Evolutionary conservation across 768 basidiomycete genomes (phyloP).

Genomic region (Kwoniella dejecticola): DNA sequence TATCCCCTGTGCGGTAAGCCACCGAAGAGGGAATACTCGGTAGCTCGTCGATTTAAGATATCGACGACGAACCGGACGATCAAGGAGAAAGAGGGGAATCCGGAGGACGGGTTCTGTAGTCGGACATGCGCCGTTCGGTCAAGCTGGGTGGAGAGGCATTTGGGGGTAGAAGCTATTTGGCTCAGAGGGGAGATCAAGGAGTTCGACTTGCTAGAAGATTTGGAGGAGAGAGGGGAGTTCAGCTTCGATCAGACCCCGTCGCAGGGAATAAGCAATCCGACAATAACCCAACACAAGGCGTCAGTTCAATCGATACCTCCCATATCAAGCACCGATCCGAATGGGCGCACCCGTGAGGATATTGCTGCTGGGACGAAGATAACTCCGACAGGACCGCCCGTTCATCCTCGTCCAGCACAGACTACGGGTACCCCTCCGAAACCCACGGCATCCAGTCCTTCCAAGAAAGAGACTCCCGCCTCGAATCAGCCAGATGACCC

Average conservation of each 20-base stretch:
- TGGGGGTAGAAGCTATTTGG: constrained; percentile 40
- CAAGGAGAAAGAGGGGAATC: constrained; percentile 38
- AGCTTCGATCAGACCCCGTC: background rate
- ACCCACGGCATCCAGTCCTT: too few relatives aligned
- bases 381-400: too few relatives aligned
- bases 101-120: constrained; percentile 49
- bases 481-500: background rate
- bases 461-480: background rate
- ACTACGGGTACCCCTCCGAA: too few relatives aligned
- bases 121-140: constrained; percentile 38
- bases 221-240: constrained; percentile 38
- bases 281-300: too few relatives aligned
- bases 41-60: constrained; percentile 27
- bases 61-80: constrained; percentile 34
- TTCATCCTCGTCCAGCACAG: too few relatives aligned
- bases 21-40: constrained; percentile 35
- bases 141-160: constrained; percentile 37
- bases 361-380: too few relatives aligned
- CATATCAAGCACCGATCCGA: too few relatives aligned
- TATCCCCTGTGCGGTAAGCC: constrained; percentile 46
- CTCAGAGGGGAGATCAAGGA: constrained; percentile 17
- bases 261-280: background rate
- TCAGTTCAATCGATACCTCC: too few relatives aligned
- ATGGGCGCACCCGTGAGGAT: too few relatives aligned
- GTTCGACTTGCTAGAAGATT: constrained; percentile 43